Conservation (phyloP, 352 stramenopile genomes). For the Porosira glacialis region DNA sequence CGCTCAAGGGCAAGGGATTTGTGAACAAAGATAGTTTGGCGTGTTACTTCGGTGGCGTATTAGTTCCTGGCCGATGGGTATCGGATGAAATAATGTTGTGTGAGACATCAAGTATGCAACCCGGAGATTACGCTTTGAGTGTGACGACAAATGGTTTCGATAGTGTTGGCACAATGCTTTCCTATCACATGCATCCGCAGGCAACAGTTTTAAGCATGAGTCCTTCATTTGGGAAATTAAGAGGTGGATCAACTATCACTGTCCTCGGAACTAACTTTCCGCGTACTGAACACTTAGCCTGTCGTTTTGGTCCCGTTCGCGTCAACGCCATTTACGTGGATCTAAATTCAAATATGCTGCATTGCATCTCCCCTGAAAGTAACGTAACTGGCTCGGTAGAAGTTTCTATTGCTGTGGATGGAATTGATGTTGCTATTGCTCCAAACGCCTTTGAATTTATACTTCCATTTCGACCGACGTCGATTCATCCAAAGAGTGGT, state of each 20-base stretch:
- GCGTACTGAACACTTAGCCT: slow-evolving; percentile 26
- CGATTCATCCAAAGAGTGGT: slow-evolving; percentile 41
- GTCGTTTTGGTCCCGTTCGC: slow-evolving; percentile 34
- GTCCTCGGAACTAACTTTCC: slow-evolving; percentile 50
- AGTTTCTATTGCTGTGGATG: slow-evolving; percentile 30
- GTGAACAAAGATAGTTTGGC: slow-evolving; percentile 32
- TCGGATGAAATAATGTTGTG: slow-evolving; percentile 42
- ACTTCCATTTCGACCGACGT: slow-evolving; percentile 32
- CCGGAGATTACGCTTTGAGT: slow-evolving; percentile 47
- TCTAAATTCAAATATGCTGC: slow-evolving; percentile 28
- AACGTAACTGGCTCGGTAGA: slow-evolving; percentile 22
- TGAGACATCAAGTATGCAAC: slow-evolving; percentile 37
- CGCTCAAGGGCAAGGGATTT: slow-evolving; percentile 48
- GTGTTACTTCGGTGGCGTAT: slow-evolving; percentile 48
- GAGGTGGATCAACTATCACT: slow-evolving; percentile 29
- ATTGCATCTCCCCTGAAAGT: slow-evolving; percentile 33
- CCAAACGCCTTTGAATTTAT: slow-evolving; percentile 44
- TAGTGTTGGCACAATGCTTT: slow-evolving; percentile 22
- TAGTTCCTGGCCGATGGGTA: slow-evolving; percentile 34
- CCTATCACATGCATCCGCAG: slow-evolving; percentile 27
- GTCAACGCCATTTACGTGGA: slow-evolving; percentile 29
- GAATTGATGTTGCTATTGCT: slow-evolving; percentile 24
- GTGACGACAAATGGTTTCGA: slow-evolving; percentile 61
- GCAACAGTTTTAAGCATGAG: slow-evolving; percentile 30
- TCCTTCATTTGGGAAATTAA: slow-evolving; percentile 36